Conservation (phyloP, 371 early-diverging fungal genomes). For the Mortierella polycephala region DNA sequence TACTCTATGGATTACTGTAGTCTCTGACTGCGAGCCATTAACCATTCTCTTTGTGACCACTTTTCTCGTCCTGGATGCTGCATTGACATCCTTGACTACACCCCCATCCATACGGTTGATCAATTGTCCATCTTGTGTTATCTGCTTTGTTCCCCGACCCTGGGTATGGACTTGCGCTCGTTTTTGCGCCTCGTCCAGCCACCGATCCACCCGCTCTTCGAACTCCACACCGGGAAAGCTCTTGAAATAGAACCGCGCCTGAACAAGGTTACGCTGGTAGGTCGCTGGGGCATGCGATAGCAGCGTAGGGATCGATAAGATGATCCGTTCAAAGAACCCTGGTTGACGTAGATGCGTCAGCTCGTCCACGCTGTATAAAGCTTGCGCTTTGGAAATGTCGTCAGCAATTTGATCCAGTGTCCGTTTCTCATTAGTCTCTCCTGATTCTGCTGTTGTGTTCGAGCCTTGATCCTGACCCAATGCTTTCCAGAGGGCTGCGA, state of each 20-base stretch:
- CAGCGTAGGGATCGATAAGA: slow-evolving; percentile 24
- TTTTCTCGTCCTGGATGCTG: not conserved
- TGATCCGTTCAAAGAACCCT: not conserved
- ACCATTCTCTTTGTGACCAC: not conserved
- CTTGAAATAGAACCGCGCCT: slow-evolving; percentile 27
- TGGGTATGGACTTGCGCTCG: not conserved
- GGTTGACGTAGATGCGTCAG: slow-evolving; percentile 21
- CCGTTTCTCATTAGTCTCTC: not conserved
- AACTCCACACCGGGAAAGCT: slow-evolving; percentile 38
- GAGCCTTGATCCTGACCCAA: not conserved
- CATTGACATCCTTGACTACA: not conserved
- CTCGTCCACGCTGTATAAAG: slow-evolving; percentile 18
- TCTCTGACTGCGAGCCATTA: not conserved
- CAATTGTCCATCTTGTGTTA: not conserved
- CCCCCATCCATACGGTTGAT: too few relatives aligned
- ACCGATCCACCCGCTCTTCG: slow-evolving; percentile 15
- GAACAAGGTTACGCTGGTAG: slow-evolving; percentile 35
- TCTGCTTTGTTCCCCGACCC: too few relatives aligned
- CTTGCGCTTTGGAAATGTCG: slow-evolving; percentile 15
- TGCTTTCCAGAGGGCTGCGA: slow-evolving; percentile 5
- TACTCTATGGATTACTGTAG: slow-evolving; percentile 1
- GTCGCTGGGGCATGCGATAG: slow-evolving; percentile 35
- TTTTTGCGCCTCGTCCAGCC: not conserved
- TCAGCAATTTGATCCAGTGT: slow-evolving; percentile 9
- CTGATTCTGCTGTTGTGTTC: not conserved